Evolutionary conservation across 352 stramenopile species (phyloP).

Genomic region (Lagenidium sp.): DNA sequence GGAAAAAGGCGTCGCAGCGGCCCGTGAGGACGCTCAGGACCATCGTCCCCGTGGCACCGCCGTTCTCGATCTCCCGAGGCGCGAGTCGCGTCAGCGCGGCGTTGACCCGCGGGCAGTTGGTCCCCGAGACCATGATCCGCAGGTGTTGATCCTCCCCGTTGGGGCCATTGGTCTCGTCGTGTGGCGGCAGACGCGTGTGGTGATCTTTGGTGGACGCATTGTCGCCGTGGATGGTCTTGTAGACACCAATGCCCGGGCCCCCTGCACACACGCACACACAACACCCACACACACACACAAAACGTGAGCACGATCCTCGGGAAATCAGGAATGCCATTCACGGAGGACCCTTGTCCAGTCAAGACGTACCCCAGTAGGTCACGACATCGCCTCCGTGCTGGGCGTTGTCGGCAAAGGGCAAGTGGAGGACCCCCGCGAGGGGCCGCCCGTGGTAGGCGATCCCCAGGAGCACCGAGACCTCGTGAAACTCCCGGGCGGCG

Average conservation of each 20-base stretch:
- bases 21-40: constrained; percentile 54
- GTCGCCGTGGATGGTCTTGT: constrained; percentile 26
- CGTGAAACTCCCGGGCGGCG: constrained; percentile 54
- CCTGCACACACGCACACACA: constrained; percentile 15
- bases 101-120: constrained; percentile 38
- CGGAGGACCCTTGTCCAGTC: no score
- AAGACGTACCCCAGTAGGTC: constrained; percentile 54
- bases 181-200: no score
- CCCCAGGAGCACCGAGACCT: constrained; percentile 72
- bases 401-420: constrained; percentile 41
- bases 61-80: constrained; percentile 26
- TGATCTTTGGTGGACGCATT: no score
- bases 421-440: constrained; percentile 59
- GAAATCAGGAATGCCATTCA: no score
- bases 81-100: constrained; percentile 24
- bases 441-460: constrained; percentile 57
- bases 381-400: constrained; percentile 24
- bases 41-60: constrained; percentile 65
- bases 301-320: background rate
- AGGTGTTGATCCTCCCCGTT: no score
- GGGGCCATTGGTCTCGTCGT: no score
- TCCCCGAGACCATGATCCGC: constrained; percentile 48
- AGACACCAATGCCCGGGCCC: constrained; percentile 41
- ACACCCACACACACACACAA: constrained; percentile 3
- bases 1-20: constrained; percentile 55